phyloP scores from a whole-genome alignment of 1,284 basidiomycete species.

The Malassezia sympodialis region DNA sequence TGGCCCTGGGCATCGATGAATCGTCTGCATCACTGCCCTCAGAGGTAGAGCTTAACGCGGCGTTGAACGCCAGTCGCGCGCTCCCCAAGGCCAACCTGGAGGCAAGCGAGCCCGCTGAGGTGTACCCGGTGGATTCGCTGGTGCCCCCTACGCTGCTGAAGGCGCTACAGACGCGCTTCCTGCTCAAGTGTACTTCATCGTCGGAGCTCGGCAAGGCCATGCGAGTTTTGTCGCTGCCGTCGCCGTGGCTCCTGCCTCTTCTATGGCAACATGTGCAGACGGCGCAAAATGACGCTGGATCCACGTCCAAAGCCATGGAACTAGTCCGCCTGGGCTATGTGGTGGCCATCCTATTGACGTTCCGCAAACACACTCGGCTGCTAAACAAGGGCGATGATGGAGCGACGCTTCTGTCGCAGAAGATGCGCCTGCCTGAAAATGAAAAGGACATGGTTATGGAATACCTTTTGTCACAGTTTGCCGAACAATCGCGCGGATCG shows the following conservation, averaged over 20 bases:
- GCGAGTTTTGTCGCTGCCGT: slow-evolving; percentile 11
- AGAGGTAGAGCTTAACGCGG: slow-evolving; percentile 25
- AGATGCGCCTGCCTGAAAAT: slow-evolving; percentile 17
- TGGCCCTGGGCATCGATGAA: slow-evolving; percentile 33
- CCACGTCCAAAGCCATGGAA: slow-evolving; percentile 1
- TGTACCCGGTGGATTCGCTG: slow-evolving; percentile 33
- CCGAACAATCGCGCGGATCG: slow-evolving; percentile 19
- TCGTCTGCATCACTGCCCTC: slow-evolving; percentile 25
- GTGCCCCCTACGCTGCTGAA: slow-evolving; percentile 27
- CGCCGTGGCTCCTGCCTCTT: slow-evolving; percentile 21
- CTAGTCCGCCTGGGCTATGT: slow-evolving; percentile 20
- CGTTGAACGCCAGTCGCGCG: slow-evolving; percentile 28
- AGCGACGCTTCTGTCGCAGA: slow-evolving; percentile 11
- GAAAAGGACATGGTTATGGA: slow-evolving; percentile 20
- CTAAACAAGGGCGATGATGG: slow-evolving; percentile 13
- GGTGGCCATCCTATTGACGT: slow-evolving; percentile 20
- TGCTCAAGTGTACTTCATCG: slow-evolving; percentile 8
- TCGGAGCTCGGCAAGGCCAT: slow-evolving; percentile 13
- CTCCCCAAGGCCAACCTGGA: slow-evolving; percentile 36
- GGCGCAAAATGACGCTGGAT: slow-evolving; percentile 6
- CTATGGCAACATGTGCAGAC: slow-evolving; percentile 20
- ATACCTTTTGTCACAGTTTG: slow-evolving; percentile 21
- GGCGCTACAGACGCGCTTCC: slow-evolving; percentile 14
- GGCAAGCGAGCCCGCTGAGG: slow-evolving; percentile 35
- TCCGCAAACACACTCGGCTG: slow-evolving; percentile 13